These are phyloP conservation scores for Tilletia caries DNA, from an alignment of 1,284 basidiomycete species.

Conservation along the genomic window DNA sequence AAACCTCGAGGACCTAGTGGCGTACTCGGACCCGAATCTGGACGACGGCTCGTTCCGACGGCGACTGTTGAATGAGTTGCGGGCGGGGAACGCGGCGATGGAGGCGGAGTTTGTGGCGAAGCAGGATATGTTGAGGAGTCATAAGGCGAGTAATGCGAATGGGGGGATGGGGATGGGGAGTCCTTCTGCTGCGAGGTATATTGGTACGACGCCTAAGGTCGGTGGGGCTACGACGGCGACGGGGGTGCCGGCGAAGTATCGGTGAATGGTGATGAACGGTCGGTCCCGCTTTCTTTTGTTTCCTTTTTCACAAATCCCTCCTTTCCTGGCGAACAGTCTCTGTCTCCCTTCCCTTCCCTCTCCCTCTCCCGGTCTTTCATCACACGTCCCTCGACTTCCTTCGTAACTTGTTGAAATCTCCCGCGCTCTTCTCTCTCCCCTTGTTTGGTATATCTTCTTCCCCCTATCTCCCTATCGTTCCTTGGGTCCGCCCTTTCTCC, in stretches of 20 bases:
- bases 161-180: conserved; percentile 1
- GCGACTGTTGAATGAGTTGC: conserved; percentile 68
- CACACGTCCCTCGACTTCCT: neutral
- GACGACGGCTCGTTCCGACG: conserved; percentile 65
- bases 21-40: conserved; percentile 25
- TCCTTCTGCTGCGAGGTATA: conserved; percentile 7
- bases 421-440: conserved; percentile 9
- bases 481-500: too few relatives aligned
- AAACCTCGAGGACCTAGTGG: conserved; percentile 43
- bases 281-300: too few relatives aligned
- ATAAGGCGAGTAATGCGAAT: conserved; percentile 28
- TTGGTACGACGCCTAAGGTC: neutral
- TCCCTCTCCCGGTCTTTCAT: too few relatives aligned
- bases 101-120: conserved; percentile 49
- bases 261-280: neutral
- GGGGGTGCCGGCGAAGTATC: neutral
- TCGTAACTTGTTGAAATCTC: conserved; percentile 10
- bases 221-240: neutral
- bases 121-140: conserved; percentile 35
- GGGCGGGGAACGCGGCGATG: conserved; percentile 53
- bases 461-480: too few relatives aligned
- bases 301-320: too few relatives aligned
- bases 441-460: too few relatives aligned
- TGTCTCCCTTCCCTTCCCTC: too few relatives aligned
- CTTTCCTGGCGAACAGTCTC: too few relatives aligned